Evolutionary conservation across 2,329 filamentous ascomycete species (phyloP).

Genomic region (Beauveria rudraprayagi): DNA sequence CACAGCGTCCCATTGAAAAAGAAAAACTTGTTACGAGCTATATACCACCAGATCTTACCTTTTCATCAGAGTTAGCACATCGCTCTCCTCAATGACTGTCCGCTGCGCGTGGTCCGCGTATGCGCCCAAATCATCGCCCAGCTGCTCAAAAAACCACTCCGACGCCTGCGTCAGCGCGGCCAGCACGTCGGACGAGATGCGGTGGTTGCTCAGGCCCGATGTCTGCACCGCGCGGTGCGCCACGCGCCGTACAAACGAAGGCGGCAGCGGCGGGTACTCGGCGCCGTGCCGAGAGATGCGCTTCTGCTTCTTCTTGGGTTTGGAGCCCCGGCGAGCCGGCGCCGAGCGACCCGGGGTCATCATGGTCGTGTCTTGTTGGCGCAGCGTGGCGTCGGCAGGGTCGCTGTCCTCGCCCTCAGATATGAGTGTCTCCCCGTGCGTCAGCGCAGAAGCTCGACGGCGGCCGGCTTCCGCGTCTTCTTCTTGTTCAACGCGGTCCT

Average conservation of each 20-base stretch:
- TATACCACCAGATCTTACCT: conserved; percentile 45
- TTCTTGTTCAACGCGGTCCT: not conserved
- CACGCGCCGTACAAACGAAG: conserved; percentile 64
- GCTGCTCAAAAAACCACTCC: conserved; percentile 88
- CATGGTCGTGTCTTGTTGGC: not conserved
- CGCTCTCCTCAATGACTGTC: conserved; percentile 78
- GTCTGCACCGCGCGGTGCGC: conserved; percentile 64
- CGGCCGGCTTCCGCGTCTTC: not conserved
- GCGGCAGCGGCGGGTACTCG: conserved; percentile 66
- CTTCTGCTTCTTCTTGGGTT: conserved; percentile 30
- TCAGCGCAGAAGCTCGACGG: not conserved
- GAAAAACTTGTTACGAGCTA: too few relatives aligned
- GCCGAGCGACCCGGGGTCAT: conserved; percentile 2
- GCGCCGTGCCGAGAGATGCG: conserved; percentile 61
- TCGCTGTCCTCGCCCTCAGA: conserved; percentile 10
- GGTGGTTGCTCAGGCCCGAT: conserved; percentile 56
- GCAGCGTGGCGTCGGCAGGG: conserved; percentile 2
- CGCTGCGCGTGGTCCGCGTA: conserved; percentile 77
- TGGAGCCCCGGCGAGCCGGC: conserved; percentile 13
- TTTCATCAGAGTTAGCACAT: conserved; percentile 74
- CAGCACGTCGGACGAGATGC: conserved; percentile 66
- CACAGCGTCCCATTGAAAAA: too few relatives aligned
- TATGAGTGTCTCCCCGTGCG: not conserved
- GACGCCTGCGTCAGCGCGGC: conserved; percentile 70
- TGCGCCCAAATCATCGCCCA: conserved; percentile 68